These are phyloP conservation scores for Exophiala alcalophila DNA, from an alignment of 2,329 filamentous ascomycete species.

Conservation along the genomic window DNA sequence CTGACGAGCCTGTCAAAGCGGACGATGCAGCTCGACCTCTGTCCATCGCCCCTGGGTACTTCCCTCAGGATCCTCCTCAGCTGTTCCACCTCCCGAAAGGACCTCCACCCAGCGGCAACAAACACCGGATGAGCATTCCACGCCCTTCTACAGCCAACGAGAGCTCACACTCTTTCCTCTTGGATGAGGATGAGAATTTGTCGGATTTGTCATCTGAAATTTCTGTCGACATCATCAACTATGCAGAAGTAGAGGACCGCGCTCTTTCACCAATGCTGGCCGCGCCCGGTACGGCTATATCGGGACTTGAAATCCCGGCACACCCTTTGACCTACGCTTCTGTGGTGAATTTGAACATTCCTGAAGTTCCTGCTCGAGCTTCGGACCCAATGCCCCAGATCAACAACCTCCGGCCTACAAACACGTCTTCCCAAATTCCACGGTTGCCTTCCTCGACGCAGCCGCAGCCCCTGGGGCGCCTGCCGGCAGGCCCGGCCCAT, in stretches of 20 bases:
- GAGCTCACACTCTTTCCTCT: constrained; percentile 46
- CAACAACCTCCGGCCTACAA: background rate
- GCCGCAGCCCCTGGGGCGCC: constrained; percentile 11
- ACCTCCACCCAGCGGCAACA: constrained; percentile 30
- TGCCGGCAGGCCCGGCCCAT: constrained; percentile 41
- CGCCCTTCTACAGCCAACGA: constrained; percentile 28
- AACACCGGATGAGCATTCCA: constrained; percentile 33
- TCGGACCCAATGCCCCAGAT: constrained; percentile 34
- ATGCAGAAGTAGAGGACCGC: constrained; percentile 36
- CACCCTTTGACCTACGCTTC: constrained; percentile 47
- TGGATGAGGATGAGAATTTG: constrained; percentile 54
- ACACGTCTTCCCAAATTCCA: background rate
- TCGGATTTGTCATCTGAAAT: constrained; percentile 54
- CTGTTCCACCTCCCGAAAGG: constrained; percentile 26
- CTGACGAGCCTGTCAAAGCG: background rate
- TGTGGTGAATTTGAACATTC: constrained; percentile 42
- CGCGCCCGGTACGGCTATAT: constrained; percentile 37
- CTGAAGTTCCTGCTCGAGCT: constrained; percentile 36
- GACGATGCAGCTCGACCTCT: constrained; percentile 1
- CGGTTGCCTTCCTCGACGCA: constrained; percentile 7
- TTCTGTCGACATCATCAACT: constrained; percentile 51
- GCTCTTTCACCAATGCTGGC: constrained; percentile 33
- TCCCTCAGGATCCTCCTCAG: constrained; percentile 25
- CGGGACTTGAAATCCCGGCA: constrained; percentile 42
- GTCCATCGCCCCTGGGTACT: constrained; percentile 21